These are phyloP conservation scores for Lachancea sp. DNA, from an alignment of 805 yeast genomes.

Conservation along the genomic window DNA sequence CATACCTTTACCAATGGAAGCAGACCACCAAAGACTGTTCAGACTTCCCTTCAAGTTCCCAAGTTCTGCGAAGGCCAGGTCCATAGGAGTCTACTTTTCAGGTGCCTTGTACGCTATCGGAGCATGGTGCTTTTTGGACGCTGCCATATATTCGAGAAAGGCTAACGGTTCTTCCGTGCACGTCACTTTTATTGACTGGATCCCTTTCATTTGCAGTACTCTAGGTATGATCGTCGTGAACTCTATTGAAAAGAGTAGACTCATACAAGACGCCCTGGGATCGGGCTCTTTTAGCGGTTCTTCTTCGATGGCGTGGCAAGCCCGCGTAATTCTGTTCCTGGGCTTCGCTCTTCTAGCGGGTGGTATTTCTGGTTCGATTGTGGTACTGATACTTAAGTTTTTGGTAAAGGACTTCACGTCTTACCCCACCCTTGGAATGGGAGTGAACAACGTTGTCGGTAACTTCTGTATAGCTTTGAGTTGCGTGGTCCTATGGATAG, in stretches of 20 bases:
- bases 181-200: slow-evolving; percentile 91
- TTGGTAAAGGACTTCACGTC: slow-evolving; percentile 63
- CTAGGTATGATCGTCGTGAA: slow-evolving; percentile 78
- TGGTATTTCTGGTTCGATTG: slow-evolving; percentile 87
- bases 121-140: slow-evolving; percentile 83
- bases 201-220: slow-evolving; percentile 83
- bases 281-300: slow-evolving; percentile 31
- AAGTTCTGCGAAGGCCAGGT: slow-evolving; percentile 60
- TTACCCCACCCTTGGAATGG: slow-evolving; percentile 92
- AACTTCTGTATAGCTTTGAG: slow-evolving; percentile 79
- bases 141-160: slow-evolving; percentile 77
- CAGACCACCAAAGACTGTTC: slow-evolving; percentile 49
- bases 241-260: slow-evolving; percentile 39
- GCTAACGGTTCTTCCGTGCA: slow-evolving; percentile 83
- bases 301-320: slow-evolving; percentile 79
- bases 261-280: slow-evolving; percentile 35
- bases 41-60: slow-evolving; percentile 64
- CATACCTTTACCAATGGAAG: slow-evolving; percentile 20
- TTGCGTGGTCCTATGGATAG: slow-evolving; percentile 85
- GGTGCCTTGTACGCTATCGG: slow-evolving; percentile 80
- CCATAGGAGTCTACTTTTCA: slow-evolving; percentile 69
- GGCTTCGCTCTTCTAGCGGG: slow-evolving; percentile 93
- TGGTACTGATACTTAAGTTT: slow-evolving; percentile 80
- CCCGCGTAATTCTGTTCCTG: slow-evolving; percentile 78
- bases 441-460: slow-evolving; percentile 77